phyloP scores from a whole-genome alignment of 1,139 yeast genomes.

The Lodderomyces metapsilosis region DNA sequence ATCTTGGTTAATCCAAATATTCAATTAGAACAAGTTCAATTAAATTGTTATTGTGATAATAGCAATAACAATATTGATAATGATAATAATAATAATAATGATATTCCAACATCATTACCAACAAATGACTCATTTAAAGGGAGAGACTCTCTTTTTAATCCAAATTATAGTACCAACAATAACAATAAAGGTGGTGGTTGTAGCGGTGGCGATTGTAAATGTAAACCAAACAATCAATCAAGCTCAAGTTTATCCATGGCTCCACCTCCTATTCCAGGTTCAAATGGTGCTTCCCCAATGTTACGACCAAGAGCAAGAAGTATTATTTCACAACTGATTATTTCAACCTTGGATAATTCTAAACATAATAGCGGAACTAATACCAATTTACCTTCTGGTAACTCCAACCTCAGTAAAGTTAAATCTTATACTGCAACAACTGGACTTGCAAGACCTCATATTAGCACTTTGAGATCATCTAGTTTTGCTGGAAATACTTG shows the following conservation, averaged over 20 bases:
- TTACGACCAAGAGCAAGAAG: slow-evolving; percentile 22
- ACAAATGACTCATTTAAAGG: neutral
- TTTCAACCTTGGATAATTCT: slow-evolving; percentile 19
- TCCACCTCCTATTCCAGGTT: neutral
- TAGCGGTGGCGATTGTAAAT: neutral
- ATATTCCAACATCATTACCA: neutral
- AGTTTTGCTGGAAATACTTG: slow-evolving; percentile 15
- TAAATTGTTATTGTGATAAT: slow-evolving; percentile 25
- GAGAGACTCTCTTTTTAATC: neutral
- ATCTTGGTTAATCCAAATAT: slow-evolving; percentile 28
- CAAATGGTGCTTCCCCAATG: slow-evolving; percentile 2
- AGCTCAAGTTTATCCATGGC: neutral
- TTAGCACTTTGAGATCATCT: slow-evolving; percentile 8
- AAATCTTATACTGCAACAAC: neutral
- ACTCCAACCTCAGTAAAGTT: neutral
- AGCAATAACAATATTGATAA: too few species aligned
- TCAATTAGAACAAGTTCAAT: slow-evolving; percentile 24
- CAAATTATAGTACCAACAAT: neutral
- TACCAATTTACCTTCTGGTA: slow-evolving; percentile 1
- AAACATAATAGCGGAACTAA: slow-evolving; percentile 2
- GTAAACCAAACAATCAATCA: neutral
- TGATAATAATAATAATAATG: too few species aligned
- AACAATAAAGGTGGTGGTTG: neutral
- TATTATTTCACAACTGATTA: slow-evolving; percentile 24
- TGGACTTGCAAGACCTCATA: slow-evolving; percentile 2